Conservation (phyloP, 768 basidiomycete species). For the Lactarius quietus region DNA sequence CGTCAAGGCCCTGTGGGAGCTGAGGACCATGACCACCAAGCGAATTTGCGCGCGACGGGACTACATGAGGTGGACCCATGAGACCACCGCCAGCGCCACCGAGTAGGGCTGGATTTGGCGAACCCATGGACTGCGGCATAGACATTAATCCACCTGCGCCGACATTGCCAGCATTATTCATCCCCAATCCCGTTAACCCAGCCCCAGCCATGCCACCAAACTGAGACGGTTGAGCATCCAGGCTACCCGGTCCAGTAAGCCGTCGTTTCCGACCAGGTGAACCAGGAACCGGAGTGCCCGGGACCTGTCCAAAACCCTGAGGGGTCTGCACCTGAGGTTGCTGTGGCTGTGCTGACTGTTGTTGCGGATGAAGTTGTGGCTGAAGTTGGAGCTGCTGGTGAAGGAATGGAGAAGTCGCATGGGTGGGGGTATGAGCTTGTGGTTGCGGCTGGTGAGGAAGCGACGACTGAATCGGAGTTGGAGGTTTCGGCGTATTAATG, state of each 20-base stretch:
- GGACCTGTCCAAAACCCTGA: slow-evolving; percentile 21
- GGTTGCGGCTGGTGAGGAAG: slow-evolving; percentile 33
- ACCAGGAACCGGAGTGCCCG: slow-evolving; percentile 13
- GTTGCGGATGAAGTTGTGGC: slow-evolving; percentile 13
- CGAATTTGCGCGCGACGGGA: slow-evolving; percentile 30
- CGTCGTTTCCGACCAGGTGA: slow-evolving; percentile 26
- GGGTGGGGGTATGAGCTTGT: slow-evolving; percentile 25
- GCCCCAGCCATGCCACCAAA: slow-evolving; percentile 15
- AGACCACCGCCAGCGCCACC: slow-evolving; percentile 34
- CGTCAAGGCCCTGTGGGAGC: slow-evolving; percentile 32
- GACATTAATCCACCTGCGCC: slow-evolving; percentile 16
- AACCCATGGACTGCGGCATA: slow-evolving; percentile 23
- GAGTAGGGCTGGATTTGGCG: slow-evolving; percentile 29
- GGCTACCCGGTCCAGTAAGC: slow-evolving; percentile 12
- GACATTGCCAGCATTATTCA: slow-evolving; percentile 10
- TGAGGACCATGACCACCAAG: slow-evolving; percentile 18
- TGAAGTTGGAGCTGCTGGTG: slow-evolving; percentile 22
- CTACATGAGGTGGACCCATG: slow-evolving; percentile 39
- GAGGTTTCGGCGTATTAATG: slow-evolving; percentile 21
- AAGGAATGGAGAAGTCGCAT: slow-evolving; percentile 19
- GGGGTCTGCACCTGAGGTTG: slow-evolving; percentile 8
- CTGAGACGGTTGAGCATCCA: slow-evolving; percentile 21
- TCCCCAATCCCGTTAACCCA: slow-evolving; percentile 11
- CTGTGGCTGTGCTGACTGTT: slow-evolving; percentile 6
- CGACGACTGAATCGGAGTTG: slow-evolving; percentile 30